Conservation (phyloP, 1,284 basidiomycete species). For the Fomes fomentarius region DNA sequence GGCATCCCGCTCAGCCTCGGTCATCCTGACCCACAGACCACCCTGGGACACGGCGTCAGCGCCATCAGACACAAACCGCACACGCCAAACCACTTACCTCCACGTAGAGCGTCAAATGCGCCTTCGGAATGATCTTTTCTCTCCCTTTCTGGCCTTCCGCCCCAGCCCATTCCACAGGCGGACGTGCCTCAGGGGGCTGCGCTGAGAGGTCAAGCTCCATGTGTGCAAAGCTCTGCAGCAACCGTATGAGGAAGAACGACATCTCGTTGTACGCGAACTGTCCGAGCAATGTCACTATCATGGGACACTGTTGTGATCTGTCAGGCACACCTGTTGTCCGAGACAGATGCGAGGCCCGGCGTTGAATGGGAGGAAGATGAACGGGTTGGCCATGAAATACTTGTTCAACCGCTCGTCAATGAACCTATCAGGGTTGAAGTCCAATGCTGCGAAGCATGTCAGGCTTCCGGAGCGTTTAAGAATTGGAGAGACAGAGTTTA, state of each 20-base stretch:
- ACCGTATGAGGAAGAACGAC: slow-evolving; percentile 42
- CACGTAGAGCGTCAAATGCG: slow-evolving; percentile 22
- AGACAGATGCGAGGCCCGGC: slow-evolving; percentile 61
- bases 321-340: slow-evolving; percentile 50
- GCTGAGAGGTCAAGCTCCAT: slow-evolving; percentile 41
- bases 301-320: too few species aligned
- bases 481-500: not conserved
- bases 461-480: not conserved
- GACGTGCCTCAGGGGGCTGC: slow-evolving; percentile 19
- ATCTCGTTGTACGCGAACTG: slow-evolving; percentile 47
- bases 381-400: slow-evolving; percentile 57
- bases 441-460: slow-evolving; percentile 36
- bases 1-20: slow-evolving; percentile 23
- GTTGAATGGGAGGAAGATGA: slow-evolving; percentile 65
- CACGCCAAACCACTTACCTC: slow-evolving; percentile 12
- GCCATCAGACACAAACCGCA: not conserved
- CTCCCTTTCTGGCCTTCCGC: slow-evolving; percentile 18
- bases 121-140: slow-evolving; percentile 22
- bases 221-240: slow-evolving; percentile 49
- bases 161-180: slow-evolving; percentile 21
- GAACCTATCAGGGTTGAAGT: slow-evolving; percentile 66
- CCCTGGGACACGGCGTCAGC: slow-evolving; percentile 19
- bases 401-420: slow-evolving; percentile 53
- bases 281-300: slow-evolving; percentile 11
- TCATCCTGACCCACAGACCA: slow-evolving; percentile 33